Evolutionary conservation across 306 rosid species (phyloP), one percentile per base, ranked within the genome.

Genomic region (Rosa chinensis): DNA sequence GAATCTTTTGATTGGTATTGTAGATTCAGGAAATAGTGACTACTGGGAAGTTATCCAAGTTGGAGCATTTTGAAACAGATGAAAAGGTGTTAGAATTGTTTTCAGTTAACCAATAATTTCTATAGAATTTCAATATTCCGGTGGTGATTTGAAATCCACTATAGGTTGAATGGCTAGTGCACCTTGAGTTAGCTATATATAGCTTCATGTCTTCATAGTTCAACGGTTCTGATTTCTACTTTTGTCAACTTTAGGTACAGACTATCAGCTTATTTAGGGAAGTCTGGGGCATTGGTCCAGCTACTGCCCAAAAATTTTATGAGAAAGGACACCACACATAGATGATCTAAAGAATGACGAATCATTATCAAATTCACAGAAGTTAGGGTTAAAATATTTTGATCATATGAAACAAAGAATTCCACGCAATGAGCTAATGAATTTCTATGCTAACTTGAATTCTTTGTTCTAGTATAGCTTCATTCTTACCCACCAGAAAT

Each of bases 201-300:
- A 47, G 50, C 44, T 77, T 52, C 62, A 49, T 49, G 1, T 49
- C 21, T 9, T 28, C 20, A 0, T 28, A 23, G 62, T 49, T 55
- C 79, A 67, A 23, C 21, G 42, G 73, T 64, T 67, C 45, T 55
- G n/a, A 25, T 74, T 48, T n/a, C n/a, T n/a, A n/a, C n/a, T n/a
- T n/a, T n/a, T n/a, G n/a, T n/a, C n/a, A 20, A 83, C 70, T 84
- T 45, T 78, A 94, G 97, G 95, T 92, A 39, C 67, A 86, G 23
- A 90, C 99, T 48, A 87, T 95, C 85, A 84, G 92, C 86, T 84
- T 95, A 69, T 95, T 95, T 88, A 97, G 95, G 55, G 94, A 95
- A 89, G 92, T 92, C 56, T 92, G 99, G 99, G 99, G 97, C 70
- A 80, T 92, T 78, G 97, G 97, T 77, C 97, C 99, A 66, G 93